phyloP scores from a whole-genome alignment of 2,329 filamentous ascomycete genomes.

The Penicillium paneum region DNA sequence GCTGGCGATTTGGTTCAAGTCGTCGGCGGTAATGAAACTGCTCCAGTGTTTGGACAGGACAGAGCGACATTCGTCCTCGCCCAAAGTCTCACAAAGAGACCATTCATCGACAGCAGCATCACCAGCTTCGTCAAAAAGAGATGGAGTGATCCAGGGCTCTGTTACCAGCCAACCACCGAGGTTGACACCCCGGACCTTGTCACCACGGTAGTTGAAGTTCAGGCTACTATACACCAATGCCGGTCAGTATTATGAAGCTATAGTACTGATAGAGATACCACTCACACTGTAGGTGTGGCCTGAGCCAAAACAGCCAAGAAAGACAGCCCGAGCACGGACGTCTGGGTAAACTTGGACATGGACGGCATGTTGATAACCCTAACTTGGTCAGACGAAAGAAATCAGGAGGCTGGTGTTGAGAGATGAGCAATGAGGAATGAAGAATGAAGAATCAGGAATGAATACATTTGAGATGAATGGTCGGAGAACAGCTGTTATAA shows the following conservation, averaged over 20 bases:
- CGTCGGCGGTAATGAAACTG: constrained; percentile 54
- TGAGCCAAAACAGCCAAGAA: constrained; percentile 23
- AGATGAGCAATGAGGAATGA: constrained; percentile 14
- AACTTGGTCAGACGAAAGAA: constrained; percentile 29
- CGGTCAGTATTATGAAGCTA: not conserved
- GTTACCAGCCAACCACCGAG: constrained; percentile 64
- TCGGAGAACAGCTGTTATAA: constrained; percentile 32
- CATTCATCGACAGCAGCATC: constrained; percentile 57
- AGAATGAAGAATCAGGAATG: constrained; percentile 19
- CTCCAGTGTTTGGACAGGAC: constrained; percentile 57
- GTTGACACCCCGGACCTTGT: constrained; percentile 63
- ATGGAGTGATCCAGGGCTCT: constrained; percentile 64
- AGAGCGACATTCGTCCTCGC: constrained; percentile 47
- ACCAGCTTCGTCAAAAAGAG: constrained; percentile 53
- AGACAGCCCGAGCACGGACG: constrained; percentile 26
- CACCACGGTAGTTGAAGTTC: constrained; percentile 51
- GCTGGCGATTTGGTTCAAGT: constrained; percentile 55
- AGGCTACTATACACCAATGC: constrained; percentile 22
- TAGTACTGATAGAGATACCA: not conserved
- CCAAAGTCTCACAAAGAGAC: constrained; percentile 51
- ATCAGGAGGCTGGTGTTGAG: constrained; percentile 21
- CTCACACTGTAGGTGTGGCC: constrained; percentile 27
- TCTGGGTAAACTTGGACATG: constrained; percentile 21
- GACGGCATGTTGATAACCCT: constrained; percentile 26
- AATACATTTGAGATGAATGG: constrained; percentile 19